Evolutionary conservation across 106 monocot genomes (phyloP), one percentile per base, ranked within the genome.

Genomic region (Allium cepa): DNA sequence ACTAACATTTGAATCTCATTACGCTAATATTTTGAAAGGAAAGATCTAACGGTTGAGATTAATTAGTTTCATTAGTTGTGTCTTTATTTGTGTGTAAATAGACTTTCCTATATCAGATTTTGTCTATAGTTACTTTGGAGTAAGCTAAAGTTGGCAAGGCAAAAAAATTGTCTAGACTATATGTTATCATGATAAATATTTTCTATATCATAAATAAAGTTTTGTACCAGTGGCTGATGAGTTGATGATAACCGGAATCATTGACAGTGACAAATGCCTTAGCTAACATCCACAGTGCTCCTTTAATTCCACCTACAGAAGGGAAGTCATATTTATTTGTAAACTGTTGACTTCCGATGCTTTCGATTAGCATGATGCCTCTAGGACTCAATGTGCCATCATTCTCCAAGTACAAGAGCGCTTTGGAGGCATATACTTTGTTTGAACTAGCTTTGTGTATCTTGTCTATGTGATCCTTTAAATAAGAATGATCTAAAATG

Each of bases 361-460:
- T 55, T 13, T 59, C 15, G 9, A 9, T 84, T 46, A 94, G 82
- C 79, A 87, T 81, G n/a, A 94, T 94, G 27, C 81, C 85, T 10
- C 85, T 7, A 0, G 94, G 90, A 68, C 59, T 75, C 46, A 94
- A 70, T 9, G 83, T 81, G 9, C 72, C 72, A 45, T 87, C 87
- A 0, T 73, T 60, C 12, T 72, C 69, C 51, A 88, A 70, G 62
- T 85, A 79, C 46, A 94, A 50, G 9, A 94, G 65, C 6, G 94
- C 87, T 18, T 90, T 80, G 12, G 94, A 55, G 13, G 87, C 90
- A 52, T 94, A 94, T 13, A 81, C 72, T 70, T 76, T 84, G 51
- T 57, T 79, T 10, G 18, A 10, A 17, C 76, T 74, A 11, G 50
- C 7, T 46, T 66, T 22, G 8, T 50, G 4, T 66, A 66, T 66